A percentile compares a stretch with the other conserved stretches of the same genome.
Evolutionary conservation across 108 stramenopile genomes (phyloP).

Genomic region (Seminavis robusta): DNA sequence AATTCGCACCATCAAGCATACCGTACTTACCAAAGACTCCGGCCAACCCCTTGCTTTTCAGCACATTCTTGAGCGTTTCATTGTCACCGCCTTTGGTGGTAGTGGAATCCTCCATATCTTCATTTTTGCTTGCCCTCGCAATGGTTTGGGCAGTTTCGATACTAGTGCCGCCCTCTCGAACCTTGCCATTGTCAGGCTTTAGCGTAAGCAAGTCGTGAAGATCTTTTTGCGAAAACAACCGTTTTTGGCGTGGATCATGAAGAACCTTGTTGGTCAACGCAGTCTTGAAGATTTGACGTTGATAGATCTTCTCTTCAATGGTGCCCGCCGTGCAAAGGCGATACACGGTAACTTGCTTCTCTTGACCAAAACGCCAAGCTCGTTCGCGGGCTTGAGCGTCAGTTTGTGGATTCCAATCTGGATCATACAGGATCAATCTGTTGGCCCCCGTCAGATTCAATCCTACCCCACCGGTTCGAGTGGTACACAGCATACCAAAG

Average conservation of each 20-base stretch:
- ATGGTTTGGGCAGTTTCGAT: conserved; percentile 64
- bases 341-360: conserved; percentile 91
- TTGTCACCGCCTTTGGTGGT: conserved; percentile 26
- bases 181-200: conserved; percentile 59
- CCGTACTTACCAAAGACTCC: too few relatives aligned
- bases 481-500: conserved; percentile 94
- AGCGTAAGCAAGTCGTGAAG: conserved; percentile 90
- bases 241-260: conserved; percentile 86
- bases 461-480: conserved; percentile 96
- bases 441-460: conserved; percentile 76
- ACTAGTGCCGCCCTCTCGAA: conserved; percentile 36
- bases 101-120: conserved; percentile 40
- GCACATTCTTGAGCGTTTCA: conserved; percentile 55
- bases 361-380: conserved; percentile 95
- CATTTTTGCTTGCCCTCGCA: conserved; percentile 57
- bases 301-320: conserved; percentile 98
- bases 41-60: conserved; percentile 76
- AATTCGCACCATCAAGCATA: conserved; percentile 46
- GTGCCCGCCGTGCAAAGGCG: conserved; percentile 92
- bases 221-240: conserved; percentile 88
- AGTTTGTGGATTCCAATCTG: conserved; percentile 93
- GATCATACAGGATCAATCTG: conserved; percentile 62
- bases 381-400: conserved; percentile 87
- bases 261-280: conserved; percentile 89
- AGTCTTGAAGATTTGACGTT: conserved; percentile 98